phyloP scores from a whole-genome alignment of 345 rosid genomes.

The Eucalyptus cloeziana region DNA sequence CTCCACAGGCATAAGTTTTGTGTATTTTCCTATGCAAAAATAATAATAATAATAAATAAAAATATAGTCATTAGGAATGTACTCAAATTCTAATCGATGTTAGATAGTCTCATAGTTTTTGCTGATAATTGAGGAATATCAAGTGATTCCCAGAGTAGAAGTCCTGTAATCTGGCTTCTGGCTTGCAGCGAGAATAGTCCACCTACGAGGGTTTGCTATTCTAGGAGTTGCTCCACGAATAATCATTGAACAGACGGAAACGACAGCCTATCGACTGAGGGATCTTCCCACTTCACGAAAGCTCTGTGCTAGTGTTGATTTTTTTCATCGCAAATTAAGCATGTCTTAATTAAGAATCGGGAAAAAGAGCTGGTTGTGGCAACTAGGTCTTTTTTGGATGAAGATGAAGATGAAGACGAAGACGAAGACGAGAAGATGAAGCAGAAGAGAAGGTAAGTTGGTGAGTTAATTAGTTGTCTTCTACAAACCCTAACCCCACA shows the following conservation, averaged over 20 bases:
- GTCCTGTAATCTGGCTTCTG: neutral
- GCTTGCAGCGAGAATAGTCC: neutral
- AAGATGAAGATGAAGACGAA: neutral
- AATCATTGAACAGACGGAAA: neutral
- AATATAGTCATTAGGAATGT: neutral
- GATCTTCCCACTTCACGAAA: neutral
- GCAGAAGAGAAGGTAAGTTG: no score
- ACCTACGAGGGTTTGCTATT: neutral
- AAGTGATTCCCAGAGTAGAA: neutral
- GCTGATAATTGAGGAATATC: neutral
- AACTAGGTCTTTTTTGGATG: neutral
- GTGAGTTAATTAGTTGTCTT: no score
- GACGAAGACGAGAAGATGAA: no score
- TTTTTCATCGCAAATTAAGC: neutral
- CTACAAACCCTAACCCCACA: no score
- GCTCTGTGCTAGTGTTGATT: neutral
- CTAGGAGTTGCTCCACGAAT: neutral
- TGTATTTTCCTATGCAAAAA: neutral
- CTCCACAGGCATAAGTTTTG: neutral
- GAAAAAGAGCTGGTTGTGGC: neutral
- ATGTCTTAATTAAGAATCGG: neutral
- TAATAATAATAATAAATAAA: no score
- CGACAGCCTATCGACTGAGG: neutral
- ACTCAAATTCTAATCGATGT: neutral
- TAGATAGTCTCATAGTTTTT: neutral